These are phyloP conservation scores for Cystobasidium ongulense DNA, from an alignment of 768 basidiomycete genomes.

Conservation along the genomic window DNA sequence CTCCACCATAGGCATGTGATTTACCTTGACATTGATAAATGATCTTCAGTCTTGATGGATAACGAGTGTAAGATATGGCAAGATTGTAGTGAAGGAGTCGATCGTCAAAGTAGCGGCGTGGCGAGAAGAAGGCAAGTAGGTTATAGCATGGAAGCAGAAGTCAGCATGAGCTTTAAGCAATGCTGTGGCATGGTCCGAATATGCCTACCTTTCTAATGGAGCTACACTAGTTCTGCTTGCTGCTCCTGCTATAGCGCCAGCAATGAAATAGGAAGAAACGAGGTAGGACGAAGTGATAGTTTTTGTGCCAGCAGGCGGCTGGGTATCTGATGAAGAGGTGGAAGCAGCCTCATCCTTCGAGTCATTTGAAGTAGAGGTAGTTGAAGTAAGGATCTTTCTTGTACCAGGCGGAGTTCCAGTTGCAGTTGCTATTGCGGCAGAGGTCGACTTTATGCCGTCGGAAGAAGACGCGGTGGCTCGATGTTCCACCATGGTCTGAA, in stretches of 20 bases:
- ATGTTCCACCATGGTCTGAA: neutral
- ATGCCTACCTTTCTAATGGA: constrained; percentile 20
- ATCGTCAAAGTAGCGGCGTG: neutral
- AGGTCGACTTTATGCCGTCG: neutral
- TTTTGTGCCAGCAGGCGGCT: neutral
- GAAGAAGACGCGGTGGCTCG: neutral
- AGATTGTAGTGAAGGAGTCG: neutral
- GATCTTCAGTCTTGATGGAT: constrained; percentile 81
- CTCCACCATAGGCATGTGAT: constrained; percentile 59
- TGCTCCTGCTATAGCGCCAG: constrained; percentile 23
- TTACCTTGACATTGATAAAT: constrained; percentile 89
- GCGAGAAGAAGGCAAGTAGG: neutral
- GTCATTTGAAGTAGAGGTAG: neutral
- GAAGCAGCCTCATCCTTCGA: neutral
- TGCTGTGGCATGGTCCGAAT: neutral
- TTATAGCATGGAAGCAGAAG: neutral
- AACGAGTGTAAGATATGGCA: constrained; percentile 47
- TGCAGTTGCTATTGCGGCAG: constrained; percentile 4
- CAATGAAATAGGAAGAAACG: constrained; percentile 25
- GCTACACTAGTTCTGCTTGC: constrained; percentile 22
- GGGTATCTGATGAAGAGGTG: neutral
- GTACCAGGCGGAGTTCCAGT: constrained; percentile 2
- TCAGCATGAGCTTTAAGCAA: neutral
- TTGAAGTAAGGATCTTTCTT: neutral
- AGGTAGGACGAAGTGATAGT: constrained; percentile 19